Evolutionary conservation across 2,329 filamentous ascomycete species (phyloP).

Genomic region (Cryphonectria carpinicola): DNA sequence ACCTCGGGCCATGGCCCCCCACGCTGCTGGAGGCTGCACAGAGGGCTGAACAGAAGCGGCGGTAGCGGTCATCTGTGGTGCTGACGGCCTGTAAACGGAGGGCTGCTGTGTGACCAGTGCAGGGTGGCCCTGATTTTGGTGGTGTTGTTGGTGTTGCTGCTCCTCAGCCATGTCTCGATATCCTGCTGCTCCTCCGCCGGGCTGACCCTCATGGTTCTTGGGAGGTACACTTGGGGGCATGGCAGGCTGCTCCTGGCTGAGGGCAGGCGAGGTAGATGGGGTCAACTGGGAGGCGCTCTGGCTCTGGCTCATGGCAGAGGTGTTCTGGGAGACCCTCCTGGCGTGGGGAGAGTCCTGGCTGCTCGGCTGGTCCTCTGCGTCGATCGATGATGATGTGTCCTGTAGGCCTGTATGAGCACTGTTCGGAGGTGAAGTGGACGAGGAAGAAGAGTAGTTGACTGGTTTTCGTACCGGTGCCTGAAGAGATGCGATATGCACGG

Average conservation of each 20-base stretch:
- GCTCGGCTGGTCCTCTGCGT: constrained; percentile 1
- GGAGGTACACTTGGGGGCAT: constrained; percentile 22
- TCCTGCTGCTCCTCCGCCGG: not conserved
- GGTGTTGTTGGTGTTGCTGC: not conserved
- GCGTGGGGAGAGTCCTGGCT: constrained; percentile 18
- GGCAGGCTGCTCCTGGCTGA: constrained; percentile 20
- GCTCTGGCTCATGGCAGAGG: constrained; percentile 17
- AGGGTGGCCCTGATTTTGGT: constrained; percentile 8
- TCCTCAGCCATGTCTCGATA: not conserved
- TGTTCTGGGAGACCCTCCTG: constrained; percentile 23
- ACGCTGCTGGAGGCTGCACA: constrained; percentile 19
- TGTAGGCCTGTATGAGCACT: constrained; percentile 22
- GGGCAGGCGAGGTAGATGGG: constrained; percentile 24
- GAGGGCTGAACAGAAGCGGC: constrained; percentile 19
- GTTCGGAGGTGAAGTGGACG: constrained; percentile 7
- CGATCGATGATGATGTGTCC: constrained; percentile 13
- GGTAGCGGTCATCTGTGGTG: constrained; percentile 10
- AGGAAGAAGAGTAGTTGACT: constrained; percentile 13
- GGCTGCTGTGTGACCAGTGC: constrained; percentile 17
- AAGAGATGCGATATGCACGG: constrained; percentile 28
- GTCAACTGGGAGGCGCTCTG: constrained; percentile 23
- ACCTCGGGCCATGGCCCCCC: constrained; percentile 17
- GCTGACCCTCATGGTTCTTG: constrained; percentile 13
- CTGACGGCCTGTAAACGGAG: constrained; percentile 28
- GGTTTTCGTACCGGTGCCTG: constrained; percentile 23